Base-by-base conservation (phyloP, 2,329 filamentous ascomycete genomes). In the Pyrenophora tritici-repentis region DNA sequence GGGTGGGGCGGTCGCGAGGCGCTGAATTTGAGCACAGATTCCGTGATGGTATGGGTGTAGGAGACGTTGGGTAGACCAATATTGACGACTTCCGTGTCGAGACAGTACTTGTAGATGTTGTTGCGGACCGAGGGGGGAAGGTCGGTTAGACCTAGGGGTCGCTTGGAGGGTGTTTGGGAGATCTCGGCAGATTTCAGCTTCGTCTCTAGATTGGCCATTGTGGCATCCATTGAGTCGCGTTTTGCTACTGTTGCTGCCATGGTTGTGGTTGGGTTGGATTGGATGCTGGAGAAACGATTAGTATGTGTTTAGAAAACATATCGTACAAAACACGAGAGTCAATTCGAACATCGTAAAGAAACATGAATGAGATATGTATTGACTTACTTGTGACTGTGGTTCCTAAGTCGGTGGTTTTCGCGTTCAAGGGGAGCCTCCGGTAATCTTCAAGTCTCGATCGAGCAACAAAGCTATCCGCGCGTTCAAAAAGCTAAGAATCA, bases 11-110 rank as follows among this genome's bases (percentile, higher is more conserved):
- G 31, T 2, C 70, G 56, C 1, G 70, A 73, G 8, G 70, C 53
- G 10, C 50, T 59, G 59, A 71, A 71, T 2, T 57, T 56, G 7
- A 73, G 52, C 2, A 61, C 42, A 14, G 48, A 58, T 32, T 62
- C 52, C 22, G 53, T 49, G 37, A 67, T 54, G 13, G 58, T 45
- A 38, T 67, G 63, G 0, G 52, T 66, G 44, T 73, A 73, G 4
- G 69, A 70, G 13, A 73, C 66, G 32, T 67, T 66, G 7, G 60
- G 37, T 13, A 60, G 40, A 35, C 62, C 62, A 7, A 61, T 51
- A 40, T 71, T 71, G 41, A 70, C 67, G n/a, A 68, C 55, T 33
- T 73, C 69, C 8, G 67, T 69, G 47, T 73, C 69, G 7, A 73
- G 62, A 16, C 65, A 50, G 54, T 71, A 61, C 24, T 59, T 61